A percentile compares a stretch with the other conserved stretches of the same genome.
phyloP scores from a whole-genome alignment of 352 stramenopile species.

The Globisporangium abappressorium region DNA sequence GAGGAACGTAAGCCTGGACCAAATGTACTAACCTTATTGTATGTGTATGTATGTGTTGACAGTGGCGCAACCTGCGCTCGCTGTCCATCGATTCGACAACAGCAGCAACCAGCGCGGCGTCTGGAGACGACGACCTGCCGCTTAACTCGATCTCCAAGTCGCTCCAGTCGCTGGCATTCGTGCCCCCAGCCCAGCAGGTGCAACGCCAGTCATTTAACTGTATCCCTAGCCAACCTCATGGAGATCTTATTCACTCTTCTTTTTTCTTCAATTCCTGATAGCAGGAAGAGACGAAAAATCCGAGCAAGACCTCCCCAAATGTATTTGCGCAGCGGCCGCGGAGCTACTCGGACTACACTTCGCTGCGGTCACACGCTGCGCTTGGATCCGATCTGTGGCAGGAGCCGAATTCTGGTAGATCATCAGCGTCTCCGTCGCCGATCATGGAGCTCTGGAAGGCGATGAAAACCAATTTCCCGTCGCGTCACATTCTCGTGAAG shows the following conservation, averaged over 20 bases:
- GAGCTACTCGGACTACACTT: conserved; percentile 72
- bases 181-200: conserved; percentile 17
- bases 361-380: conserved; percentile 24
- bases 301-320: not conserved
- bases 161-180: conserved; percentile 45
- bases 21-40: not conserved
- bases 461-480: conserved; percentile 57
- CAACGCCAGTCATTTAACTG: not conserved
- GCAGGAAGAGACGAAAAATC: not conserved
- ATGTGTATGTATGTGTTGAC: not conserved
- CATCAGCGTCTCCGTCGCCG: not conserved
- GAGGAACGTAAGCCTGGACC: no score
- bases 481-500: conserved; percentile 65
- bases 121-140: conserved; percentile 27
- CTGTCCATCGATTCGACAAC: conserved; percentile 35
- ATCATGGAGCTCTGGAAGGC: conserved; percentile 46
- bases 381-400: conserved; percentile 22
- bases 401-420: not conserved
- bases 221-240: not conserved
- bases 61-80: conserved; percentile 37
- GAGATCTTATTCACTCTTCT: not conserved
- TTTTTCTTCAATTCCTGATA: not conserved
- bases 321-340: conserved; percentile 32
- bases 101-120: conserved; percentile 19
- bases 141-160: conserved; percentile 39